Evolutionary conservation across 2,329 filamentous ascomycete genomes (phyloP).

Genomic region (Hypomyces rosellus): DNA sequence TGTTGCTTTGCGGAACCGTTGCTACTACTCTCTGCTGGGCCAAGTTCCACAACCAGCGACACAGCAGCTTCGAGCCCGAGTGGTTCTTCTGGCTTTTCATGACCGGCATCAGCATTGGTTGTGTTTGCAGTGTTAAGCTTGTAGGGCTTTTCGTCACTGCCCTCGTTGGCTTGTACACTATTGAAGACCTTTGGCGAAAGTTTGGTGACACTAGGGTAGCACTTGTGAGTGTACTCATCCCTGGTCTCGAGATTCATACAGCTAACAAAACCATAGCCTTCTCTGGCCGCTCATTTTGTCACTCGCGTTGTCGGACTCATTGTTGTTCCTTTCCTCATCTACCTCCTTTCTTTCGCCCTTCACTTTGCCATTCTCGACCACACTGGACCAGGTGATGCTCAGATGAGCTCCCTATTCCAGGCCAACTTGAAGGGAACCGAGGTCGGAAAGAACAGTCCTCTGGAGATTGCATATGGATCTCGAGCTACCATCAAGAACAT

Average conservation of each 20-base stretch:
- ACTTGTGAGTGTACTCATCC: constrained; percentile 46
- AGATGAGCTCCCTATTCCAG: constrained; percentile 99
- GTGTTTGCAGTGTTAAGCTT: constrained; percentile 97
- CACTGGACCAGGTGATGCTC: constrained; percentile 93
- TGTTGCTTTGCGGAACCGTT: constrained; percentile 98
- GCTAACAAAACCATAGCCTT: constrained; percentile 31
- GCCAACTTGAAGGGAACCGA: constrained; percentile 91
- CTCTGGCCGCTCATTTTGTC: constrained; percentile 69
- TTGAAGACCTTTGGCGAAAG: constrained; percentile 96
- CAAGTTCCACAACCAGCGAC: constrained; percentile 85
- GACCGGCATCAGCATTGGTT: constrained; percentile 92
- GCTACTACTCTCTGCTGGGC: constrained; percentile 96
- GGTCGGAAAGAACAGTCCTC: constrained; percentile 87
- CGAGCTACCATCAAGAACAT: constrained; percentile 95
- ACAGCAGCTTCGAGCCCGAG: constrained; percentile 78
- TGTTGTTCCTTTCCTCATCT: constrained; percentile 79
- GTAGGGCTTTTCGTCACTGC: constrained; percentile 95
- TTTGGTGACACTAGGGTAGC: constrained; percentile 93
- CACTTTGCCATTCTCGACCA: constrained; percentile 93
- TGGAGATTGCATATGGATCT: constrained; percentile 86
- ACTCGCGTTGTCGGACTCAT: constrained; percentile 84
- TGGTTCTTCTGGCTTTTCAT: constrained; percentile 95
- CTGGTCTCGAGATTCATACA: background rate
- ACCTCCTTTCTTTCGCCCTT: constrained; percentile 90
- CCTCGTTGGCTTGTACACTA: constrained; percentile 89